phyloP scores from a whole-genome alignment of 129 eudicot genomes.

The Scalesia atractyloides region DNA sequence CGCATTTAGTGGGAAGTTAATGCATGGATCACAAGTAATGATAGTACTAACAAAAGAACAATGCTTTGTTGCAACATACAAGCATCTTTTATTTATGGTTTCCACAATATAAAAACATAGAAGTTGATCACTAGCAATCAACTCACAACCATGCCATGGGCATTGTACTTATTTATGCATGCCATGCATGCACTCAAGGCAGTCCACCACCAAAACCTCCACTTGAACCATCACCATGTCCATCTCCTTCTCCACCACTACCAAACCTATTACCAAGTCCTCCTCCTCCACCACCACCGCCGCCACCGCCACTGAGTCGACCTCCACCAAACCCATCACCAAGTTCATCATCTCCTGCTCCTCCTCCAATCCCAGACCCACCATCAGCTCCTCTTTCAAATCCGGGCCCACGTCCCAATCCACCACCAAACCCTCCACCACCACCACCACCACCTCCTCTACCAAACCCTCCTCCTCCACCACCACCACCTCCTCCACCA shows the following conservation, averaged over 20 bases:
- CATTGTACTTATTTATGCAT: not conserved
- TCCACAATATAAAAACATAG: not conserved
- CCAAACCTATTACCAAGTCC: not conserved
- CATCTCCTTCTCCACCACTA: not conserved
- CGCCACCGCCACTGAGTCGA: not conserved
- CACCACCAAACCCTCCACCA: slow-evolving; percentile 13
- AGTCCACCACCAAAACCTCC: slow-evolving; percentile 35
- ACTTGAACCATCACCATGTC: not conserved
- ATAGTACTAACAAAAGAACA: not conserved
- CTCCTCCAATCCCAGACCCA: slow-evolving; percentile 36
- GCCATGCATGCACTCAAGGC: slow-evolving; percentile 34
- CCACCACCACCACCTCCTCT: not conserved
- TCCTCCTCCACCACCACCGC: too few relatives aligned
- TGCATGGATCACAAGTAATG: too few relatives aligned
- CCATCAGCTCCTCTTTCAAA: slow-evolving; percentile 4
- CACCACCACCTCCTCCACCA: slow-evolving; percentile 21
- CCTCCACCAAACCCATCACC: not conserved
- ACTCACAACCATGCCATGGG: slow-evolving; percentile 17
- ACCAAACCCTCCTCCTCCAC: too few relatives aligned
- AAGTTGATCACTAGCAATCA: not conserved
- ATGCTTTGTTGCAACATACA: slow-evolving; percentile 4
- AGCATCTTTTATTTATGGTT: slow-evolving; percentile 16
- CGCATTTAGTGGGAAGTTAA: too few relatives aligned
- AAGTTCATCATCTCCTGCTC: not conserved
- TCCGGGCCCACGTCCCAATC: slow-evolving; percentile 17